Conservation (phyloP, 2,329 filamentous ascomycete genomes). For the Fusarium sarcochroum region DNA sequence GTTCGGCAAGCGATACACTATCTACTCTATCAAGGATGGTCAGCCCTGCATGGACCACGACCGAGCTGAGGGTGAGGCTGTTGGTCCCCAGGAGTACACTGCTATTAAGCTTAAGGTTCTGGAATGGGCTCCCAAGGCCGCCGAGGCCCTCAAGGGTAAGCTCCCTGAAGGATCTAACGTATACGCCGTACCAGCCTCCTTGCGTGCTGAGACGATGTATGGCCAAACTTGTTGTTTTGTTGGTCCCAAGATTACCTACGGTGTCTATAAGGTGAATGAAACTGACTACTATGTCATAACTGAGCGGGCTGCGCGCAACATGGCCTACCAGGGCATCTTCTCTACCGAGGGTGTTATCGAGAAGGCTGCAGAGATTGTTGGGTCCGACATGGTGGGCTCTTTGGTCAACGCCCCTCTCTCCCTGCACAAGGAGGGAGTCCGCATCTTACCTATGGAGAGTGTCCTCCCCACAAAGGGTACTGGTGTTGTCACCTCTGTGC, state of each 20-base stretch:
- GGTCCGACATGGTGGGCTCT: conserved; percentile 88
- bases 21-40: conserved; percentile 73
- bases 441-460: conserved; percentile 95
- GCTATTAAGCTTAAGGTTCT: conserved; percentile 91
- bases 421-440: conserved; percentile 83
- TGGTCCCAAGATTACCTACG: conserved; percentile 89
- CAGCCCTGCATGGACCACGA: conserved; percentile 65
- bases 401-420: conserved; percentile 91
- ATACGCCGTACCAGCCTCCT: conserved; percentile 91
- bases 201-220: conserved; percentile 98
- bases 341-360: conserved; percentile 81
- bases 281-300: conserved; percentile 89
- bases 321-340: conserved; percentile 94
- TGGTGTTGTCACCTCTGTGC: conserved; percentile 94
- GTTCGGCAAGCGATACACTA: conserved; percentile 92
- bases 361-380: conserved; percentile 80
- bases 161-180: conserved; percentile 84
- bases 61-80: conserved; percentile 62
- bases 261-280: conserved; percentile 83
- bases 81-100: conserved; percentile 89
- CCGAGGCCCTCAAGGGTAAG: conserved; percentile 80
- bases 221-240: conserved; percentile 98
- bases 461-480: conserved; percentile 95
- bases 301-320: conserved; percentile 90
- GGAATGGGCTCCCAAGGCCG: conserved; percentile 86